Conservation (phyloP, 495 filamentous ascomycete genomes). For the Neohortaea acidophila region DNA sequence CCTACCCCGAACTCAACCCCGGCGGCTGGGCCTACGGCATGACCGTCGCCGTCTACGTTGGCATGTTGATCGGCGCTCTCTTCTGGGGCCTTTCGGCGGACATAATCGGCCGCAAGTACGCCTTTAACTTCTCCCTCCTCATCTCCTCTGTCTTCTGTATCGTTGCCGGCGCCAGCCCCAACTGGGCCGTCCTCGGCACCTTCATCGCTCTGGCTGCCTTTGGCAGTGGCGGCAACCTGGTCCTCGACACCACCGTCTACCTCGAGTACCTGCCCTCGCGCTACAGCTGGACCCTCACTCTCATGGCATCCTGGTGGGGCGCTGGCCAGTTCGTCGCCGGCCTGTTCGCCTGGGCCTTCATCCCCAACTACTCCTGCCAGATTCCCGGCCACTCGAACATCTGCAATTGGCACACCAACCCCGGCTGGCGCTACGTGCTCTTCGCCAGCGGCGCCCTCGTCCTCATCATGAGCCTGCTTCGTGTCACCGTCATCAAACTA, state of each 20-base stretch:
- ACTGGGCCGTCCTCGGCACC: constrained; percentile 34
- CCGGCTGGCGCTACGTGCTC: constrained; percentile 21
- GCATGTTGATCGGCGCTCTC: constrained; percentile 37
- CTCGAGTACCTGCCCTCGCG: constrained; percentile 36
- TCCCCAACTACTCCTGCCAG: constrained; percentile 25
- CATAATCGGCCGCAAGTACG: constrained; percentile 38
- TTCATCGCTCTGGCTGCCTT: constrained; percentile 32
- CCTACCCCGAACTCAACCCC: constrained; percentile 43
- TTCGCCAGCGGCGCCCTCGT: constrained; percentile 48
- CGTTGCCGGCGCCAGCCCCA: constrained; percentile 35
- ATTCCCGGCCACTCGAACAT: constrained; percentile 9
- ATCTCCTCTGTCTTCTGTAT: constrained; percentile 35
- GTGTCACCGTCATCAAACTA: constrained; percentile 52
- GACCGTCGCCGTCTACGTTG: constrained; percentile 44
- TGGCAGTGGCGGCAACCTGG: constrained; percentile 50
- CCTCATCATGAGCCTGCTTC: constrained; percentile 47
- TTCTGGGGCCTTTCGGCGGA: constrained; percentile 42
- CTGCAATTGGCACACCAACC: constrained; percentile 13
- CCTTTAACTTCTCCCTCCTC: constrained; percentile 38
- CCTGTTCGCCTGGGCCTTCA: constrained; percentile 27
- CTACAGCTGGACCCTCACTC: constrained; percentile 33
- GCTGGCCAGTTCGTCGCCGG: constrained; percentile 26
- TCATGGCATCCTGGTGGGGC: constrained; percentile 39
- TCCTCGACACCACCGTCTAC: constrained; percentile 51
- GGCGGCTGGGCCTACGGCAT: constrained; percentile 39